A percentile compares a stretch with the other conserved stretches of the same genome.
Conservation (phyloP, 2,329 filamentous ascomycete genomes). For the Penicillium olsonii region DNA sequence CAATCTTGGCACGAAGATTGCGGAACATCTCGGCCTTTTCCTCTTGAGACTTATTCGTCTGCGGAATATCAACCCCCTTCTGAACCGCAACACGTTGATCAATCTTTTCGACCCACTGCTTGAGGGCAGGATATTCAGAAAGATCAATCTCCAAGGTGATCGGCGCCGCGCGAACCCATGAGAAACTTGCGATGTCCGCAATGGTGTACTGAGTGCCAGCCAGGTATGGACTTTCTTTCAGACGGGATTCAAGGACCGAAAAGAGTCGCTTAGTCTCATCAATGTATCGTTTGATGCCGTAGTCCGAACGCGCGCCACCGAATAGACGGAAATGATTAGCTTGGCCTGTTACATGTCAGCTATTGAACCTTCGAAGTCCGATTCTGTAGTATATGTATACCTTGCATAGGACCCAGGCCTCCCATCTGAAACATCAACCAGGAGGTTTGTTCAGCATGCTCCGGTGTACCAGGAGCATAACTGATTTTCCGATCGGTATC, state of each 20-base stretch:
- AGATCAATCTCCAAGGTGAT: conserved; percentile 31
- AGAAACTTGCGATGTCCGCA: conserved; percentile 50
- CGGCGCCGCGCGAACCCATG: conserved; percentile 41
- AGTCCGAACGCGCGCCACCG: conserved; percentile 45
- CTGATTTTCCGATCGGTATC: conserved; percentile 45
- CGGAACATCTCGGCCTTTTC: conserved; percentile 14
- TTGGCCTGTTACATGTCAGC: conserved; percentile 36
- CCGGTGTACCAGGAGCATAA: conserved; percentile 44
- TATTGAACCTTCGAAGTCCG: too few species aligned
- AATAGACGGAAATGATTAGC: conserved; percentile 52
- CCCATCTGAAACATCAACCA: conserved; percentile 52
- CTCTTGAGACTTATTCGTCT: conserved; percentile 13
- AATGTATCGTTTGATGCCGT: conserved; percentile 50
- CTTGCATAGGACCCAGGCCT: conserved; percentile 44
- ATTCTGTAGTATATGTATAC: conserved; percentile 20
- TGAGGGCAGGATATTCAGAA: conserved; percentile 32
- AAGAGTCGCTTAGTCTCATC: conserved; percentile 53
- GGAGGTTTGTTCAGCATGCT: conserved; percentile 47
- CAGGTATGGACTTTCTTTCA: conserved; percentile 45
- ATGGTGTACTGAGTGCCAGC: conserved; percentile 51
- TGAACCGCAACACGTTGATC: conserved; percentile 31
- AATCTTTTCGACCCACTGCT: conserved; percentile 35
- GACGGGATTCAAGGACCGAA: conserved; percentile 46
- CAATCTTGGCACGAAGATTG: conserved; percentile 20
- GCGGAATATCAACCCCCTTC: conserved; percentile 24